Conservation (phyloP, 2,329 filamentous ascomycete species). For the Teratosphaeria zuluensis region DNA sequence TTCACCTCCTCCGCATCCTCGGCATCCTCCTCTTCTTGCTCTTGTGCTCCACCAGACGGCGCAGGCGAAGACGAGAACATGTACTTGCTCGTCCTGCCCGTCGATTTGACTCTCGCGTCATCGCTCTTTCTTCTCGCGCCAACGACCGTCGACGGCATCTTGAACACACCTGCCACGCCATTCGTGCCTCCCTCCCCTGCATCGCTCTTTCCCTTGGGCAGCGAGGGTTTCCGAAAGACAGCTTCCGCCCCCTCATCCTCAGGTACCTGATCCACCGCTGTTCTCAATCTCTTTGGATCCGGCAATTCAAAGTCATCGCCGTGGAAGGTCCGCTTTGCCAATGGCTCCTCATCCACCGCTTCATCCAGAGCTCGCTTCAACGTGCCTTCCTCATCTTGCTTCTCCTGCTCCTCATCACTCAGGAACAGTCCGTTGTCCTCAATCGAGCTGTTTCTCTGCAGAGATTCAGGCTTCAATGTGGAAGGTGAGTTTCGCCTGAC, state of each 20-base stretch:
- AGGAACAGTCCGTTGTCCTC: slow-evolving; percentile 14
- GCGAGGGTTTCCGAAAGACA: slow-evolving; percentile 8
- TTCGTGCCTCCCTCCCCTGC: not conserved
- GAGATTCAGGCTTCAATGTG: slow-evolving; percentile 4
- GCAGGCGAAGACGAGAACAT: slow-evolving; percentile 44
- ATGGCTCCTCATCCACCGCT: slow-evolving; percentile 3
- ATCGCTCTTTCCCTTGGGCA: slow-evolving; percentile 17
- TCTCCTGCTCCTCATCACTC: slow-evolving; percentile 21
- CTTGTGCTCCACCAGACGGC: not conserved
- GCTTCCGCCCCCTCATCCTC: not conserved
- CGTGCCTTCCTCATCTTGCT: not conserved
- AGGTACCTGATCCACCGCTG: not conserved
- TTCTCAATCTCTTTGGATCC: slow-evolving; percentile 9
- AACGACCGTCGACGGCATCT: not conserved
- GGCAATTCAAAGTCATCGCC: slow-evolving; percentile 1
- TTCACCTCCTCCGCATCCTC: slow-evolving; percentile 43
- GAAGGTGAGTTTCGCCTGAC: not conserved
- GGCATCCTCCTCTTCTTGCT: slow-evolving; percentile 21
- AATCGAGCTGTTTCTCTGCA: slow-evolving; percentile 12
- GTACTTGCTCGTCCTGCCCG: slow-evolving; percentile 48
- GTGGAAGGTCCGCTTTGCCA: not conserved
- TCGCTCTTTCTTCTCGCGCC: not conserved
- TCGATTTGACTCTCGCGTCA: slow-evolving; percentile 25
- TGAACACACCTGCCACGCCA: not conserved
- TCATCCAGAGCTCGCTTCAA: slow-evolving; percentile 14